A percentile compares a stretch with the other conserved stretches of the same genome.
phyloP scores from a whole-genome alignment of 352 stramenopile genomes.

The Blastocystis sp. region DNA sequence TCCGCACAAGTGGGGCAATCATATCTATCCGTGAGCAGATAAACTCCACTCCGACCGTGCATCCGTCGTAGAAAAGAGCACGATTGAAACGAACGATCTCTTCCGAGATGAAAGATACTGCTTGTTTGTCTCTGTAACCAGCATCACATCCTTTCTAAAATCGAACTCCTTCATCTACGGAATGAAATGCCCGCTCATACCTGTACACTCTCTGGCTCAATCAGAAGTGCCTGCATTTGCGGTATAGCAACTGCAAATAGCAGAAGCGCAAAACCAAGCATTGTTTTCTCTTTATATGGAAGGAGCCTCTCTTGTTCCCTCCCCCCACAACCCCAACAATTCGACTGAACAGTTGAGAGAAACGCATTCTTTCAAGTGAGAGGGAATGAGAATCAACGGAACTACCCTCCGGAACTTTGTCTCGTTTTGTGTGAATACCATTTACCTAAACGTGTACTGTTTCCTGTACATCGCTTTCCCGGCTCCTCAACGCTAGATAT shows the following conservation, averaged over 20 bases:
- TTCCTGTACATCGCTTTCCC: constrained; percentile 24
- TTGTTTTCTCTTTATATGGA: too few species aligned
- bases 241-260: too few species aligned
- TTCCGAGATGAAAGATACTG: neutral
- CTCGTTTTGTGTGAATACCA: neutral
- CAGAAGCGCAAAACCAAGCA: too few species aligned
- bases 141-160: constrained; percentile 5
- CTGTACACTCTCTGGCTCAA: neutral
- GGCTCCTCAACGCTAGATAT: constrained; percentile 9
- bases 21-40: constrained; percentile 16
- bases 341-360: neutral
- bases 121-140: constrained; percentile 36
- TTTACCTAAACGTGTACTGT: constrained; percentile 57
- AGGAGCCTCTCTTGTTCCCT: neutral
- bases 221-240: too few species aligned
- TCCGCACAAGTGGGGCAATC: constrained; percentile 5
- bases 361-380: neutral
- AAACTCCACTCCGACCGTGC: neutral
- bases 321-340: neutral
- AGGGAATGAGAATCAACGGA: neutral
- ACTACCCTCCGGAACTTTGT: neutral
- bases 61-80: constrained; percentile 17
- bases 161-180: constrained; percentile 1
- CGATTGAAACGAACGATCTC: neutral
- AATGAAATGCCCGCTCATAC: neutral